A percentile compares a stretch with the other conserved stretches of the same genome.
phyloP scores from a whole-genome alignment of 768 basidiomycete species.

The Hericium erinaceus region DNA sequence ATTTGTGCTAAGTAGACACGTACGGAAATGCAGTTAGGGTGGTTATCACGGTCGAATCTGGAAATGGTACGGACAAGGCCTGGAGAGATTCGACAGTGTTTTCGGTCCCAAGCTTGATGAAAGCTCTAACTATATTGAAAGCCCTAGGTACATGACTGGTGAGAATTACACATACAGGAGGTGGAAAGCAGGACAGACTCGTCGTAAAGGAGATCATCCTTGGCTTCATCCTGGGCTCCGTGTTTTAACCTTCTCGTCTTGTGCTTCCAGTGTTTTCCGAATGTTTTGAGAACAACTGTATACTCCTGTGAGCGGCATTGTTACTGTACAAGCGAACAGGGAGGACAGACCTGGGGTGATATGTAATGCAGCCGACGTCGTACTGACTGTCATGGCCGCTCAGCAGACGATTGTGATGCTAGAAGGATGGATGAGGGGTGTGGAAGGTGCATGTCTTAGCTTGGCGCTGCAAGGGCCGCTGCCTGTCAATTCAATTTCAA shows the following conservation, averaged over 20 bases:
- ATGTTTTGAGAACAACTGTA: conserved; percentile 44
- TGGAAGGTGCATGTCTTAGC: too few species aligned
- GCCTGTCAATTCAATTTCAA: too few species aligned
- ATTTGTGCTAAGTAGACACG: conserved; percentile 43
- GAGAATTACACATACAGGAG: background rate
- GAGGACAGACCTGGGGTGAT: background rate
- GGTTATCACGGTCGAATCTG: background rate
- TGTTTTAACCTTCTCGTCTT: conserved; percentile 20
- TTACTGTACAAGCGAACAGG: background rate
- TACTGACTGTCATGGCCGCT: conserved; percentile 1
- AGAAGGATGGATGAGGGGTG: too few species aligned
- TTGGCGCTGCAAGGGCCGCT: too few species aligned
- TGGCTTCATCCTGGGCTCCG: conserved; percentile 28
- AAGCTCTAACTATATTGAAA: conserved; percentile 65
- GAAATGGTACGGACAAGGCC: conserved; percentile 36
- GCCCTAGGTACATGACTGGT: conserved; percentile 29
- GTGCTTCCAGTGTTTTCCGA: conserved; percentile 36
- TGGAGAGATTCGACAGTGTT: conserved; percentile 71
- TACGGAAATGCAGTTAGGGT: background rate
- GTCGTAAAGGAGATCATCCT: conserved; percentile 61
- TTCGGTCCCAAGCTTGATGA: conserved; percentile 52
- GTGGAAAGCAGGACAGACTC: conserved; percentile 33
- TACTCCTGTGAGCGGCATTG: background rate
- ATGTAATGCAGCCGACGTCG: background rate
- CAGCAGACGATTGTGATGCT: background rate